Base-by-base conservation (phyloP, 352 stramenopile genomes). In the Phytopythium oedochilum region DNA sequence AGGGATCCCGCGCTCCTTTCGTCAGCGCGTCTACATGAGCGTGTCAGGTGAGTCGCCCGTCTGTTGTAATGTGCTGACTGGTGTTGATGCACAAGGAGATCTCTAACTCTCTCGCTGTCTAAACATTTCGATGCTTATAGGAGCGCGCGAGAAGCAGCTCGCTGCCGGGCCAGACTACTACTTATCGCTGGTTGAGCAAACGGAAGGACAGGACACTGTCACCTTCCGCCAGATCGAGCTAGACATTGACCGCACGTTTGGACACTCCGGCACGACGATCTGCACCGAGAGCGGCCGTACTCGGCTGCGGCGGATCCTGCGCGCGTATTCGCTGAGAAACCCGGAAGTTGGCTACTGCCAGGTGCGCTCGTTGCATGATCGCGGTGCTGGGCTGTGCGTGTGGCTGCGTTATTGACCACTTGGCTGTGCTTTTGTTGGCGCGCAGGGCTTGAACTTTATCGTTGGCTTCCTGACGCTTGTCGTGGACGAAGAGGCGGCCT, bases 181-280 rank as follows among this genome's bases (percentile, higher is more conserved):
- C 47, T 23, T 46, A 2, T 49, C 57, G 49, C 67, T 92, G 4
- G 66, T 87, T 2, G 62, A 70, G 32, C 60, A 83, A 61, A 63
- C 70, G 0, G 63, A 76, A 23, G 53, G 56, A 18, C 47, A 60
- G 34, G 83, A 92, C n/a, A 79, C 76, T 8, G 51, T 71, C 8
- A 60, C 78, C 14, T 93, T 93, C 44, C 73, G 79, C 2, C 86
- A 95, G 54, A 95, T 95, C 58, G 83, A 95, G 26, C 66, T 95
- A 20, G 86, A 95, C 55, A 92, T 92, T 61, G 79, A 91, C 58
- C 79, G 86, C 15, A 95, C 86, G 15, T 95, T 95, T 65, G 81
- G 83, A 2, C 75, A 89, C 47, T 89, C 81, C 0, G 66, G 66
- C 23, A 89, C 82, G 8, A 81, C 74, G 11, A 78, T 92, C 40